Evolutionary conservation across 257 asterid genomes (phyloP), one percentile per base, ranked within the genome.

Genomic region (Fraxinus pennsylvanica): DNA sequence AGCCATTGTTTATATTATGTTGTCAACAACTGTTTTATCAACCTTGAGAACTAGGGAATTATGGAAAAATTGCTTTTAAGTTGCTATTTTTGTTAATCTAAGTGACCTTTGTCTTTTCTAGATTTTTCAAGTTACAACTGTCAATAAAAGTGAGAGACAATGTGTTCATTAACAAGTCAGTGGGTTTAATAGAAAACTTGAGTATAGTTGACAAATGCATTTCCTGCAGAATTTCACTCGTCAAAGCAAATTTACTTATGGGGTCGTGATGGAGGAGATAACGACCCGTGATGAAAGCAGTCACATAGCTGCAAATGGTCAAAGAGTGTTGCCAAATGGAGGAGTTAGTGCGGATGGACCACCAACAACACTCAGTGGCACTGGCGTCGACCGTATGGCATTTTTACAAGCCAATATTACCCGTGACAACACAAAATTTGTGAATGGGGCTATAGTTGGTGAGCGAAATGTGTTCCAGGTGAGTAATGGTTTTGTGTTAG

Each of bases 301-400:
- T 78, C 92, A 93, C 82, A 96, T 96, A 43, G 81, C 97, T 82
- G 82, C 99, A 73, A 89, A 88, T 76, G 98, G 98, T 76, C 99
- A 93, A 83, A 89, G 99, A 86, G 85, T 96, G 78, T 75, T 96
- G 86, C 97, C 99, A 50, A 93, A 91, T 86, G 99, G 99, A 75
- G 98, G 98, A 83, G 88, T 92, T 76, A 93, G 98, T 78, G 90
- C 92, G 30, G 99, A 96, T 88, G 99, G 99, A 81, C 99, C 99
- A 68, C 98, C 99, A 38, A 96, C 99, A 45, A 96, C 99, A 22
- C 96, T 96, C 74, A 96, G 99, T 78, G 99, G 97, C 82, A 93
- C 97, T 68, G 98, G 99, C 80, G 90, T 92, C 74, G 99, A 96
- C 81, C 96, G 88, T 10, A 84, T 96, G 98, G 97, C 89, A 71